Percentiles rank a stretch among this genome's conserved stretches.
Conservation (phyloP, 2,329 filamentous ascomycete species). For the Colletotrichum orchidophilum region DNA sequence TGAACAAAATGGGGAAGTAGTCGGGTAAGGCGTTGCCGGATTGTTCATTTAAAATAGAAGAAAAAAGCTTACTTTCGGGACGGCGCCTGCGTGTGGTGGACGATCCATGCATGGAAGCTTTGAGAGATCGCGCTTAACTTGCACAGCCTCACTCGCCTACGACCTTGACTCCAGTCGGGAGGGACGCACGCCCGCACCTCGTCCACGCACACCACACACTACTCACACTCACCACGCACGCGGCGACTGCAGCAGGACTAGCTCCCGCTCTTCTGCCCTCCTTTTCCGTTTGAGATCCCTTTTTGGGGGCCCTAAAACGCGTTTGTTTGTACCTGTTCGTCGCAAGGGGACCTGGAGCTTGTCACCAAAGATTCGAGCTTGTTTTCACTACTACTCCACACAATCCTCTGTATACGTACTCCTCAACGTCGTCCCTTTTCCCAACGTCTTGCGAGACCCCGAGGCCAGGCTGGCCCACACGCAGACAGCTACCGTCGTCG, state of each 20-base stretch:
- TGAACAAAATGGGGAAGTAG: slow-evolving; percentile 2
- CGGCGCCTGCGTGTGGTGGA: slow-evolving; percentile 24
- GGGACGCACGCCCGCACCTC: background rate
- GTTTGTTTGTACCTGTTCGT: slow-evolving; percentile 31
- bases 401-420: slow-evolving; percentile 23
- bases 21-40: slow-evolving; percentile 25
- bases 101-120: slow-evolving; percentile 34
- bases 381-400: slow-evolving; percentile 12
- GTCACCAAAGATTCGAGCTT: slow-evolving; percentile 19
- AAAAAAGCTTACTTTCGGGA: slow-evolving; percentile 23
- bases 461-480: too few relatives aligned
- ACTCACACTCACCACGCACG: background rate
- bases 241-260: slow-evolving; percentile 2
- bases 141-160: slow-evolving; percentile 35
- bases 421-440: background rate
- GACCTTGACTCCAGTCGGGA: slow-evolving; percentile 33
- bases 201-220: slow-evolving; percentile 4
- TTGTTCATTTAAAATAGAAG: background rate
- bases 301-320: slow-evolving; percentile 7
- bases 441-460: slow-evolving; percentile 1
- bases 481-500: background rate
- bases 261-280: slow-evolving; percentile 14
- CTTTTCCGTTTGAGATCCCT: background rate
- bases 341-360: slow-evolving; percentile 31
- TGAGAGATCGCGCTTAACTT: slow-evolving; percentile 34